A percentile compares a stretch with the other conserved stretches of the same genome.
phyloP scores from a whole-genome alignment of 2,329 filamentous ascomycete genomes.

The Rutstroemia sydowiana region DNA sequence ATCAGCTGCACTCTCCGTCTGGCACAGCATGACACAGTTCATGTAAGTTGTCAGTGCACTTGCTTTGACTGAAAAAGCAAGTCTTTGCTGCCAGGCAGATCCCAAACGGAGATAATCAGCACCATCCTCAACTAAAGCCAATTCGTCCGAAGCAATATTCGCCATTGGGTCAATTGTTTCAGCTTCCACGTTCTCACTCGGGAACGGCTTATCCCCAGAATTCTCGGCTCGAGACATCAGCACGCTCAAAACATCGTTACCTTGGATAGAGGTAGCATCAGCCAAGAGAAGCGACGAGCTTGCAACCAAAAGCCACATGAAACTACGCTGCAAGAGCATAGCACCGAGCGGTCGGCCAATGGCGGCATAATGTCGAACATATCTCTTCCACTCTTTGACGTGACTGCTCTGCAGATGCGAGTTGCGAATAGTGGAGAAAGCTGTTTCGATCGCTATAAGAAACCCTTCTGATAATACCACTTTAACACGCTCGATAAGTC shows the following conservation, averaged over 20 bases:
- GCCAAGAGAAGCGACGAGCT: conserved; percentile 67
- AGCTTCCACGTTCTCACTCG: conserved; percentile 43
- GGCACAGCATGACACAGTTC: conserved; percentile 67
- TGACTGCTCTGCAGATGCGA: conserved; percentile 56
- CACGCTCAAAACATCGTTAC: conserved; percentile 63
- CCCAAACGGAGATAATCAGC: conserved; percentile 85
- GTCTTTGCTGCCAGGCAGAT: conserved; percentile 75
- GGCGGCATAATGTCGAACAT: conserved; percentile 73
- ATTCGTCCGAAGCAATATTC: conserved; percentile 70
- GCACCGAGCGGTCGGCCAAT: conserved; percentile 77
- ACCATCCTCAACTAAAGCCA: conserved; percentile 79
- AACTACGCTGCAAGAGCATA: conserved; percentile 83
- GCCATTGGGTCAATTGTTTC: conserved; percentile 57
- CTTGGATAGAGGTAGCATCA: conserved; percentile 50
- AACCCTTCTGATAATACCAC: conserved; percentile 76
- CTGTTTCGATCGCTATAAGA: conserved; percentile 78
- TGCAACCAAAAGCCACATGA: conserved; percentile 76
- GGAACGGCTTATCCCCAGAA: conserved; percentile 36
- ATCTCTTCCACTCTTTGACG: conserved; percentile 81
- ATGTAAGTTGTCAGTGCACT: conserved; percentile 75
- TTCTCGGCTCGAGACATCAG: conserved; percentile 48
- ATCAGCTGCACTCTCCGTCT: conserved; percentile 72
- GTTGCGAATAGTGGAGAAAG: conserved; percentile 85
- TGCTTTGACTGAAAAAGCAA: conserved; percentile 81
- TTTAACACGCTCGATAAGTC: conserved; percentile 64